Evolutionary conservation across 75 land plant genomes (phyloP), one percentile per base, ranked within the genome.

Genomic region (Cunninghamia lanceolata): DNA sequence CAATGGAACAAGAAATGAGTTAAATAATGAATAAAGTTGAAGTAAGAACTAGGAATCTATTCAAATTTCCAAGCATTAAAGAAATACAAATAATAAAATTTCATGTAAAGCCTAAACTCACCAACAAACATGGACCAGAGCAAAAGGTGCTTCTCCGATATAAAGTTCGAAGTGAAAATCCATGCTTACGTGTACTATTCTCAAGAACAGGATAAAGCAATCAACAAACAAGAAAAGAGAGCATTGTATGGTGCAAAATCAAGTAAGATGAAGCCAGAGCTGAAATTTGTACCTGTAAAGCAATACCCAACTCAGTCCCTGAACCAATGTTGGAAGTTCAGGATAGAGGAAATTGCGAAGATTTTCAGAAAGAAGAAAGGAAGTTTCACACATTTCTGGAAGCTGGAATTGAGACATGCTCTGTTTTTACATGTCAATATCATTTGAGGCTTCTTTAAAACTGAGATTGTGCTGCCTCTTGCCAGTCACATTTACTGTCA

Each of bases 321-420:
- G 78, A 75, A 75, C 78, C 39, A 75, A 75, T 3, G 78, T 75
- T 75, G 78, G 78, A 36, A 75, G 78, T 75, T 75, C 78, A 15
- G 78, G 39, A 75, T 75, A 36, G 40, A 75, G 78, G 40, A 75
- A 75, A 75, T 38, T 75, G 78, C 78, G 5, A 5, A 75, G 39
- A 1, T 35, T 35, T 75, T 75, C 78, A 36, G 78, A 35, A 38
- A 75, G 78, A 75, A 75, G 40, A 38, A 75, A 75, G 21, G 78
- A 75, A 75, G 40, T 16, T 75, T 36, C 78, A 15, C 40, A 75
- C 78, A 75, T 35, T 75, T 75, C 78, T 75, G 78, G 78, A 75
- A 36, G 78, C 40, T 75, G 78, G 19, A 75, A 38, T 75, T 75
- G 78, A 38, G 36, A 38, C 78, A 75, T 75, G 19, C 13, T 75